Percentiles rank a stretch among this genome's conserved stretches.
phyloP scores from a whole-genome alignment of 495 filamentous ascomycete species.

The Penicillium goetzii region DNA sequence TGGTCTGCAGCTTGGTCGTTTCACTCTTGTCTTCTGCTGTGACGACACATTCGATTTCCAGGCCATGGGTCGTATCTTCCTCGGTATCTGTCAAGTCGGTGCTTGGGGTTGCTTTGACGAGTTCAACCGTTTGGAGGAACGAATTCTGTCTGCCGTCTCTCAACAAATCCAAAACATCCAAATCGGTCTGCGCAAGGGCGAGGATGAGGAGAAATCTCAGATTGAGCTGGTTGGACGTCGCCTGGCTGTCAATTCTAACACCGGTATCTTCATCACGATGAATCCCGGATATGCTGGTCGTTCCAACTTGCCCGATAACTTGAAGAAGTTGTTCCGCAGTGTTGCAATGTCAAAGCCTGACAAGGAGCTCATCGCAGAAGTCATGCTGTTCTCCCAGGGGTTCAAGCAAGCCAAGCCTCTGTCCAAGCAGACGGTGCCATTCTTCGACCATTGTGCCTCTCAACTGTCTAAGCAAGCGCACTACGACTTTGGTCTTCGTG shows the following conservation, averaged over 20 bases:
- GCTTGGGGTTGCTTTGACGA: constrained; percentile 99
- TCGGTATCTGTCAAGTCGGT: constrained; percentile 98
- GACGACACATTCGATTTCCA: constrained; percentile 99
- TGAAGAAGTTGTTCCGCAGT: constrained; percentile 99
- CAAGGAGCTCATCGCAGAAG: constrained; percentile 98
- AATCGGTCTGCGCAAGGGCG: constrained; percentile 82
- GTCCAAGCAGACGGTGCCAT: constrained; percentile 92
- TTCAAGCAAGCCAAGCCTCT: constrained; percentile 94
- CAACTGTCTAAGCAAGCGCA: constrained; percentile 93
- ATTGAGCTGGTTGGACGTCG: constrained; percentile 93
- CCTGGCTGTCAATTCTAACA: constrained; percentile 84
- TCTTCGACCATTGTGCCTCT: constrained; percentile 87
- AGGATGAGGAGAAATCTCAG: constrained; percentile 75
- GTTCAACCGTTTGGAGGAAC: constrained; percentile 97
- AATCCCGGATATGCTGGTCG: constrained; percentile 98
- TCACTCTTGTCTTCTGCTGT: constrained; percentile 98
- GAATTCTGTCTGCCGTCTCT: constrained; percentile 95
- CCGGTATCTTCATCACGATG: constrained; percentile 99
- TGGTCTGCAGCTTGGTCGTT: constrained; percentile 92
- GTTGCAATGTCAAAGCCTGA: constrained; percentile 99
- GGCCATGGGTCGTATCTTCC: constrained; percentile 98
- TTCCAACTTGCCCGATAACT: constrained; percentile 95
- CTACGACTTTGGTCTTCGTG: constrained; percentile 97
- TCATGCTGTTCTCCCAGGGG: constrained; percentile 99
- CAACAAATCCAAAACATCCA: constrained; percentile 99